phyloP scores from a whole-genome alignment of 768 basidiomycete genomes.

The Gymnopilus junonius region DNA sequence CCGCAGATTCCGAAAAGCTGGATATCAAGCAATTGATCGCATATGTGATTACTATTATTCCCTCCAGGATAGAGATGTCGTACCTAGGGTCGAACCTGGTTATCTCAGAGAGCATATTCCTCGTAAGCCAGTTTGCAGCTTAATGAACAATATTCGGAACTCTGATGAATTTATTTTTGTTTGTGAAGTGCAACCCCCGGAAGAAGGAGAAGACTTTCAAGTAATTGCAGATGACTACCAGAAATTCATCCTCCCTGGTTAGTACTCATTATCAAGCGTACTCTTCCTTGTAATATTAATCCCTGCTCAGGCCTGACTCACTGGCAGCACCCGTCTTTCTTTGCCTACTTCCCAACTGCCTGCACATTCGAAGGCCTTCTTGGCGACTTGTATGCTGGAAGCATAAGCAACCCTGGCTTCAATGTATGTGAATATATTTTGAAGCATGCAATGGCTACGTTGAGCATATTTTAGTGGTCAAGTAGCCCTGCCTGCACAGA shows the following conservation, averaged over 20 bases:
- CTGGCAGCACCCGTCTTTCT: slow-evolving; percentile 93
- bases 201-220: too few relatives aligned
- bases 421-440: slow-evolving; percentile 56
- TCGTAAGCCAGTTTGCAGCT: slow-evolving; percentile 42
- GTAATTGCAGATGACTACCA: too few relatives aligned
- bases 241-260: too few relatives aligned
- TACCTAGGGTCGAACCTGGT: slow-evolving; percentile 80
- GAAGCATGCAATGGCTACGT: not conserved
- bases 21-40: slow-evolving; percentile 85
- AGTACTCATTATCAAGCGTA: too few relatives aligned
- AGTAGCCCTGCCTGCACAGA: slow-evolving; percentile 92
- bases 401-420: slow-evolving; percentile 84
- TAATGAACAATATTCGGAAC: not conserved
- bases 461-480: too few relatives aligned
- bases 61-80: slow-evolving; percentile 67
- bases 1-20: slow-evolving; percentile 79
- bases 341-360: slow-evolving; percentile 84
- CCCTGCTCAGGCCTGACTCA: slow-evolving; percentile 70
- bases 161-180: not conserved
- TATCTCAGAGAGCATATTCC: slow-evolving; percentile 76
- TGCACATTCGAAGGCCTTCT: slow-evolving; percentile 82
- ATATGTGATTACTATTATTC: slow-evolving; percentile 89
- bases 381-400: slow-evolving; percentile 80
- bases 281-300: too few relatives aligned
- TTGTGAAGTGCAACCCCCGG: too few relatives aligned